Base-by-base conservation (phyloP, 176 grass and related monocot genomes). In the Triticum turgidum region DNA sequence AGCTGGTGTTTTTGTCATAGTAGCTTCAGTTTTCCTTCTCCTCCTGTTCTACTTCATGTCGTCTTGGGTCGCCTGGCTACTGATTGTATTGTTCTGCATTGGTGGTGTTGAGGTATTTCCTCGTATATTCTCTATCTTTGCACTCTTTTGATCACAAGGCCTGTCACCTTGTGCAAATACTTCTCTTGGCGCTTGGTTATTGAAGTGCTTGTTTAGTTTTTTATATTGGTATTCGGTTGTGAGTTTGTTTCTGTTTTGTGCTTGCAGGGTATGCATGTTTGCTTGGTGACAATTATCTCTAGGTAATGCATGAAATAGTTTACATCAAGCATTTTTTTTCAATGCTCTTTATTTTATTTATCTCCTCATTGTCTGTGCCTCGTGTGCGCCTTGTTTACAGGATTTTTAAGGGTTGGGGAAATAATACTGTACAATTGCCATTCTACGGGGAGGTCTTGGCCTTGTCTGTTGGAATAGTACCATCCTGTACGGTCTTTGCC, bases 11-110 rank as follows among this genome's bases (percentile, higher is more conserved):
- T 98, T 98, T 87, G 85, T 98, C 65, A 86, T 98, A 89, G 85
- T 84, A 79, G 96, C 96, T 78, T 98, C 96, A 68, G 90, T 91
- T 88, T 98, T 98, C 81, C 91, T 98, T 44, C 91, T 98, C 58
- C 90, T 98, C 56, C 80, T 98, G 79, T 98, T 98, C 88, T 98
- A 96, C 87, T 94, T 98, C 80, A 98, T 98, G 96, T 98, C 96
- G 7, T 89, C 92, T 85, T 98, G 93, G 96, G 88, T 98, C 27
- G 80, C 94, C 65, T 98, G 96, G 96, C 66, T 98, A 56, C 76
- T 98, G 79, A 96, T 96, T 65, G 90, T 96, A 29, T 76, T 98
- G 61, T 98, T 98, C 84, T 98, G 96, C 87, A 96, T 98, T 61
- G 96, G 96, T 86, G 96, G 96, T 84, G 82, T 86, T 86, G 96